phyloP scores from a whole-genome alignment of 2,329 filamentous ascomycete species.

The Stagonosporopsis tanaceti region DNA sequence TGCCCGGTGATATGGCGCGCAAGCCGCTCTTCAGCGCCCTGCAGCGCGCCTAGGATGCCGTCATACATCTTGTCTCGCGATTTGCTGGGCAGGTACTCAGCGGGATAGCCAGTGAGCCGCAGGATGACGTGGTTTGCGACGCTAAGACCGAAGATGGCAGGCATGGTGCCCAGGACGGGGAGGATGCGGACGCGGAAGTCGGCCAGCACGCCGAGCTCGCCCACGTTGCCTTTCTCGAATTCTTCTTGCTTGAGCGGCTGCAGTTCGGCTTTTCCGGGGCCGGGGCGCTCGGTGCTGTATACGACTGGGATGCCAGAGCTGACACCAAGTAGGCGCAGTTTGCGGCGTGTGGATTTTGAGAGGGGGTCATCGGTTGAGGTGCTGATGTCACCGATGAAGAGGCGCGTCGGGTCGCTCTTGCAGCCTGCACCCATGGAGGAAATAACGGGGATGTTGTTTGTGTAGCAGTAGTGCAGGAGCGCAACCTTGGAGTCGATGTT shows the following conservation, averaged over 20 bases:
- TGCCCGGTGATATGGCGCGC: slow-evolving; percentile 63
- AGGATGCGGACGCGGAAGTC: slow-evolving; percentile 96
- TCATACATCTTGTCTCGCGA: slow-evolving; percentile 92
- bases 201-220: slow-evolving; percentile 85
- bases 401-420: slow-evolving; percentile 84
- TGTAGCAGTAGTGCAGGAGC: slow-evolving; percentile 85
- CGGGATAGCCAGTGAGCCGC: slow-evolving; percentile 80
- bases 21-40: slow-evolving; percentile 80
- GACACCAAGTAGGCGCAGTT: slow-evolving; percentile 78
- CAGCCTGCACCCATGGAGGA: slow-evolving; percentile 96
- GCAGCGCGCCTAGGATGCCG: slow-evolving; percentile 76
- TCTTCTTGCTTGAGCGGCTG: slow-evolving; percentile 88
- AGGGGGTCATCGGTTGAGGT: slow-evolving; percentile 86
- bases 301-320: slow-evolving; percentile 88
- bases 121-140: slow-evolving; percentile 93
- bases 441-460: slow-evolving; percentile 80
- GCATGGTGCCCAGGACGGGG: slow-evolving; percentile 95
- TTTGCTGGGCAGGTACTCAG: slow-evolving; percentile 83
- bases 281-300: slow-evolving; percentile 89
- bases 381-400: slow-evolving; percentile 91
- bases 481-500: slow-evolving; percentile 98
- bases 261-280: slow-evolving; percentile 88
- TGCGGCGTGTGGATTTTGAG: slow-evolving; percentile 81
- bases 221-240: slow-evolving; percentile 83
- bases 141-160: slow-evolving; percentile 91